Conservation (phyloP, 164 flowering plant genomes). For the Annona squamosa region DNA sequence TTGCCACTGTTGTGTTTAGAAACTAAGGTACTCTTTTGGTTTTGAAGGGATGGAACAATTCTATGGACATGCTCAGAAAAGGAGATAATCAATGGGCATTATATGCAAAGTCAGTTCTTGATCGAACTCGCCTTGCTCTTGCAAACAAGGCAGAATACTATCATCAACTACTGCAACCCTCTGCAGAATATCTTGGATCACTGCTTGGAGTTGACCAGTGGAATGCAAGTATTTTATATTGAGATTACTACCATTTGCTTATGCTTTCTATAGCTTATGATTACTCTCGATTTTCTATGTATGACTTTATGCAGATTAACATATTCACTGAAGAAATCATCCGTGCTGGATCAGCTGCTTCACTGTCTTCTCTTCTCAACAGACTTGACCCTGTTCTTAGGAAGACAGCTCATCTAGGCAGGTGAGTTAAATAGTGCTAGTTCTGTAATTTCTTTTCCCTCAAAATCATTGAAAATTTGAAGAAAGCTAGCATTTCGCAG, state of each 20-base stretch:
- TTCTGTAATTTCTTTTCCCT: not conserved
- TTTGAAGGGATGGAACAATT: slow-evolving; percentile 77
- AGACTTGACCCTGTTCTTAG: slow-evolving; percentile 94
- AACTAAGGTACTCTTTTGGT: slow-evolving; percentile 1
- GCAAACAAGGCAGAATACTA: slow-evolving; percentile 84
- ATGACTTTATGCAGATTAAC: slow-evolving; percentile 44
- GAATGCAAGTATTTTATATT: slow-evolving; percentile 54
- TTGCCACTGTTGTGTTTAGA: not conserved
- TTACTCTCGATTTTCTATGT: slow-evolving; percentile 7
- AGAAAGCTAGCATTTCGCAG: not conserved
- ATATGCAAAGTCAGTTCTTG: slow-evolving; percentile 92
- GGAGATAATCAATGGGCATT: slow-evolving; percentile 68
- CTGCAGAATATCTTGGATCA: slow-evolving; percentile 91
- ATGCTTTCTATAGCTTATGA: not conserved
- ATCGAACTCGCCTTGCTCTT: slow-evolving; percentile 89
- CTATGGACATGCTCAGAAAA: slow-evolving; percentile 47
- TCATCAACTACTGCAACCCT: slow-evolving; percentile 73
- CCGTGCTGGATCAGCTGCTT: slow-evolving; percentile 98
- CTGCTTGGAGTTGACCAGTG: slow-evolving; percentile 76
- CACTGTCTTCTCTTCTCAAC: slow-evolving; percentile 81
- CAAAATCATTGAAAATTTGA: not conserved
- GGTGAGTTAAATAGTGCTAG: slow-evolving; percentile 31
- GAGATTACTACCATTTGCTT: not conserved
- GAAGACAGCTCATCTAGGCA: slow-evolving; percentile 81
- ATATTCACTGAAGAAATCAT: slow-evolving; percentile 97